Conservation (phyloP, 352 stramenopile genomes). For the Pythium aphanidermatum region DNA sequence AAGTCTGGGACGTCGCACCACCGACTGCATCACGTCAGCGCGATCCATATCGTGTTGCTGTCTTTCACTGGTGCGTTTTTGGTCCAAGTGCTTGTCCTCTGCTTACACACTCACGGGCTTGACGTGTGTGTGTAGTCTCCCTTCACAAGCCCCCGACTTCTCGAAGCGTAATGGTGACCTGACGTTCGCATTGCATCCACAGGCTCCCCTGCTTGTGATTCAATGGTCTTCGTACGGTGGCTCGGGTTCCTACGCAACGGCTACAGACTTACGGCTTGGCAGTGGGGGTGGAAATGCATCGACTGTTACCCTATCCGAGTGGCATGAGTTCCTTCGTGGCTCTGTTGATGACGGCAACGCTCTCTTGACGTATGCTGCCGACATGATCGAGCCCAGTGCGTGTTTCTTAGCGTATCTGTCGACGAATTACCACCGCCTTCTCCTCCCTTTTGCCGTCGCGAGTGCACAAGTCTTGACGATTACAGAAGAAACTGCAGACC, state of each 20-base stretch:
- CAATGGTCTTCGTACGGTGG: constrained; percentile 32
- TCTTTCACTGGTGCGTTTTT: constrained; percentile 24
- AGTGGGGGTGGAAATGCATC: neutral
- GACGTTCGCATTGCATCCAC: constrained; percentile 32
- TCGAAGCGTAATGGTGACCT: constrained; percentile 41
- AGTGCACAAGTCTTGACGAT: neutral
- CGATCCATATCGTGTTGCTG: constrained; percentile 27
- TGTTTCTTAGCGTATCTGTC: constrained; percentile 11
- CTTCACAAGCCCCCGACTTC: constrained; percentile 44
- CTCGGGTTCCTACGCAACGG: constrained; percentile 2
- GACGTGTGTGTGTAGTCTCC: constrained; percentile 18
- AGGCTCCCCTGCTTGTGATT: constrained; percentile 32
- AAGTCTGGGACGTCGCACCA: constrained; percentile 36
- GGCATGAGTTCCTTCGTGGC: constrained; percentile 11
- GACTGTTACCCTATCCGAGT: constrained; percentile 13
- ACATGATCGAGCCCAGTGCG: neutral
- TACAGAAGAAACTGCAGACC: neutral
- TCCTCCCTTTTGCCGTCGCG: constrained; percentile 5
- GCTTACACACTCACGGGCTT: neutral
- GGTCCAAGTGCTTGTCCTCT: neutral
- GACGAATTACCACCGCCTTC: constrained; percentile 12
- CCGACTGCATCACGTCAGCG: constrained; percentile 4
- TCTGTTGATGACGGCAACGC: constrained; percentile 14
- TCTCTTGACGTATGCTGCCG: neutral
- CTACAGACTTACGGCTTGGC: constrained; percentile 8